These are phyloP conservation scores for Teunomyces atbi DNA, from an alignment of 805 yeast genomes.

Conservation along the genomic window DNA sequence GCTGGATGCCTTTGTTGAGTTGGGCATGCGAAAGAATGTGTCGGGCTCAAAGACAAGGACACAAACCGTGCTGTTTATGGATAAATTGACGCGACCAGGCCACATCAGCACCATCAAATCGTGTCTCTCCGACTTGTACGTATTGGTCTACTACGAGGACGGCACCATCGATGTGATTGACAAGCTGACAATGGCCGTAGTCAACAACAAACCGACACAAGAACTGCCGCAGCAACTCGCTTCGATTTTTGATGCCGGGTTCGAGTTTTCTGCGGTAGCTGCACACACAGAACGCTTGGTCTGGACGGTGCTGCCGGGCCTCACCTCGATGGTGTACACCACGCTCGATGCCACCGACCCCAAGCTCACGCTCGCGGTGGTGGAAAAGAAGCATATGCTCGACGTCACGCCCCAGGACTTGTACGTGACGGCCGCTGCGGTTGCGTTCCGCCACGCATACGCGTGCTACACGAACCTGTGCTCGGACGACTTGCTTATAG, in stretches of 20 bases:
- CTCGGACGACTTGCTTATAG: constrained; percentile 66
- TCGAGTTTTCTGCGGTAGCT: constrained; percentile 39
- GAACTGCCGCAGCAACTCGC: constrained; percentile 27
- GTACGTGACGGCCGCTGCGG: constrained; percentile 50
- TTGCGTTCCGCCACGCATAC: constrained; percentile 66
- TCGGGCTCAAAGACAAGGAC: not conserved
- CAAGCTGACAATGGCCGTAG: constrained; percentile 28
- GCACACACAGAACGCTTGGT: constrained; percentile 20
- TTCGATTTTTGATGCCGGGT: constrained; percentile 55
- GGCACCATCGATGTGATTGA: constrained; percentile 49
- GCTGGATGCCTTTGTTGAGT: constrained; percentile 29
- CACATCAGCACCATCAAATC: constrained; percentile 29
- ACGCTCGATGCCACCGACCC: constrained; percentile 11
- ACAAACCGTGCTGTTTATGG: constrained; percentile 22
- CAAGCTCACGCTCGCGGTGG: constrained; percentile 19
- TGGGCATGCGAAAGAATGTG: constrained; percentile 23
- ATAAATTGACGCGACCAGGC: constrained; percentile 25
- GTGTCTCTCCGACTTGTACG: constrained; percentile 37
- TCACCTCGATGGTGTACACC: constrained; percentile 39
- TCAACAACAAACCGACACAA: constrained; percentile 9
- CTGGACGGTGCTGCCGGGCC: constrained; percentile 50
- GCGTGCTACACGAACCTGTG: constrained; percentile 67
- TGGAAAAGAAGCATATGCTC: constrained; percentile 14
- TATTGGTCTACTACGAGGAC: constrained; percentile 39
- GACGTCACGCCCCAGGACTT: constrained; percentile 29